A percentile compares a stretch with the other conserved stretches of the same genome.
These are phyloP conservation scores for Flaveria brownii DNA, from an alignment of 129 eudicot genomes.

Conservation along the genomic window DNA sequence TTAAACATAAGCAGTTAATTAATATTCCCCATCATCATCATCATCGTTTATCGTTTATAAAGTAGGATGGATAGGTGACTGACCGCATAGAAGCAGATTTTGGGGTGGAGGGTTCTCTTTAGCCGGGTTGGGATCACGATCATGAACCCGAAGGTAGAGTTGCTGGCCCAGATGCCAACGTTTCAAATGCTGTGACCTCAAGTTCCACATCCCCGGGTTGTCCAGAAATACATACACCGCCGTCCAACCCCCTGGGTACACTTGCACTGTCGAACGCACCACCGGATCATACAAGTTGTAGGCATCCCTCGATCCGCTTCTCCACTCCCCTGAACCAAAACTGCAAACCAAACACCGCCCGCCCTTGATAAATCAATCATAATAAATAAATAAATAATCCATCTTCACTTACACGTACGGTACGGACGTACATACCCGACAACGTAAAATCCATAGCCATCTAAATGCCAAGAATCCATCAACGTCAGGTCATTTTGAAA, in stretches of 20 bases:
- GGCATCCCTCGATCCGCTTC: conserved; percentile 35
- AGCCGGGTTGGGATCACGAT: conserved; percentile 65
- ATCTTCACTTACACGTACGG: too few relatives aligned
- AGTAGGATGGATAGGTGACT: too few relatives aligned
- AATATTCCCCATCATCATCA: too few relatives aligned
- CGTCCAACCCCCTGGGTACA: conserved; percentile 62
- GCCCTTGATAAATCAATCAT: too few relatives aligned
- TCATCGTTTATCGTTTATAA: too few relatives aligned
- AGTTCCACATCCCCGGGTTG: conserved; percentile 83
- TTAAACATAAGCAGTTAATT: too few relatives aligned
- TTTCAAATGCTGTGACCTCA: conserved; percentile 67
- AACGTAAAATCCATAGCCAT: conserved; percentile 74
- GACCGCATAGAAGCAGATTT: conserved; percentile 65
- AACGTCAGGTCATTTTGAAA: conserved; percentile 46
- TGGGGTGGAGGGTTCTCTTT: conserved; percentile 67
- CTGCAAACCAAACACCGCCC: conserved; percentile 24
- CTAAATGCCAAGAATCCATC: conserved; percentile 88
- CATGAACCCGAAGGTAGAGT: conserved; percentile 59
- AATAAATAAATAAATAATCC: too few relatives aligned
- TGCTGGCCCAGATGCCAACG: conserved; percentile 67
- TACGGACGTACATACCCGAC: conserved; percentile 54
- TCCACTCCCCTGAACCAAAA: conserved; percentile 75
- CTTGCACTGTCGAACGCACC: conserved; percentile 75
- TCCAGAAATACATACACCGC: conserved; percentile 63
- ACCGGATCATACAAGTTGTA: conserved; percentile 71